Evolutionary conservation across 768 basidiomycete species (phyloP).

Genomic region (Russula brevipes): DNA sequence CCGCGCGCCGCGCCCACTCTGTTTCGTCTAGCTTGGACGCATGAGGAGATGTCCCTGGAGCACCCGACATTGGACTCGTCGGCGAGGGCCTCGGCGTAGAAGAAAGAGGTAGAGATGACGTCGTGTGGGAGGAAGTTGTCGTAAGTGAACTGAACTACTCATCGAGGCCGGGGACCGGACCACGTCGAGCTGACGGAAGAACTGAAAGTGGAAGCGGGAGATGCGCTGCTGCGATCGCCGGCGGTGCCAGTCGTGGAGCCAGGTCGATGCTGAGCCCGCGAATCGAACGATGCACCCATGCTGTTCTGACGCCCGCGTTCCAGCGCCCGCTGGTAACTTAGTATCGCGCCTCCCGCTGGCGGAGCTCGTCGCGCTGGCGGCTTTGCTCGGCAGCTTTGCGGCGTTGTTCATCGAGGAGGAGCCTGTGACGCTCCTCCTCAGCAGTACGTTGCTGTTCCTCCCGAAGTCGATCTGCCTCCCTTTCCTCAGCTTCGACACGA

Average conservation of each 20-base stretch:
- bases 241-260: constrained; percentile 21
- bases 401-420: constrained; percentile 35
- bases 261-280: constrained; percentile 27
- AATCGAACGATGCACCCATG: constrained; percentile 18
- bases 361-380: constrained; percentile 21
- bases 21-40: constrained; percentile 37
- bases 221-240: constrained; percentile 10
- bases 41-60: constrained; percentile 22
- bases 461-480: constrained; percentile 13
- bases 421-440: constrained; percentile 26
- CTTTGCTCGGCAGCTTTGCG: constrained; percentile 33
- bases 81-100: constrained; percentile 16
- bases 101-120: constrained; percentile 17
- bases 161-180: constrained; percentile 22
- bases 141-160: constrained; percentile 15
- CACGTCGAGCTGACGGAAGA: constrained; percentile 14
- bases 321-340: constrained; percentile 18
- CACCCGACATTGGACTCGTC: constrained; percentile 14
- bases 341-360: constrained; percentile 25
- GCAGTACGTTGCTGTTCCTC: constrained; percentile 15
- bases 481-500: constrained; percentile 2
- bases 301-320: constrained; percentile 30
- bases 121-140: not conserved
- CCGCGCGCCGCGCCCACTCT: constrained; percentile 60
- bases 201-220: constrained; percentile 17